These are phyloP conservation scores for Chlorella sp. DNA, from an alignment of 139 green algal genomes.

Conservation along the genomic window DNA sequence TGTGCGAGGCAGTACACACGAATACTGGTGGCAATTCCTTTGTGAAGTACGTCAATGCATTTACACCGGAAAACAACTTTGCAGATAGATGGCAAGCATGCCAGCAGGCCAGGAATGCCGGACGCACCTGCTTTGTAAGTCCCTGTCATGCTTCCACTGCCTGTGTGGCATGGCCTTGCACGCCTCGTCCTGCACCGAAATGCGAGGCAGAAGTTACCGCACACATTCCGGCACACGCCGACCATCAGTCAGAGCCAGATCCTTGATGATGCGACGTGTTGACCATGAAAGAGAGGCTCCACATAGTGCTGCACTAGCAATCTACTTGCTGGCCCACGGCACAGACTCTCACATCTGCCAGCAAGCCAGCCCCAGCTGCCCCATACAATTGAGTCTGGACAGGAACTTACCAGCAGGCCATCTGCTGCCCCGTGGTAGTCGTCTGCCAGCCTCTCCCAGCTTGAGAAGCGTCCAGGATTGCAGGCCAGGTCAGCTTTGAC, in stretches of 20 bases:
- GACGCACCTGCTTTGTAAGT: neutral
- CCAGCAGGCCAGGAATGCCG: neutral
- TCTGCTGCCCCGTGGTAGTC: conserved; percentile 9
- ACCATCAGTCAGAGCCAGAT: neutral
- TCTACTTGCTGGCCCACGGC: neutral
- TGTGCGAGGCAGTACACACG: neutral
- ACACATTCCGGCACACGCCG: neutral
- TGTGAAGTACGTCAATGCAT: neutral
- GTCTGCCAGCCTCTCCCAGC: conserved; percentile 15
- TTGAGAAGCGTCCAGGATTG: neutral
- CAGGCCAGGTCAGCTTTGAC: neutral
- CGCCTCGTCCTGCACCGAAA: neutral
- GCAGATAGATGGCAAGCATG: neutral
- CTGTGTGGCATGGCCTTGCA: neutral
- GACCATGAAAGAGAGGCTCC: neutral
- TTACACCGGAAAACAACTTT: neutral
- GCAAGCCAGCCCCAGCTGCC: no score
- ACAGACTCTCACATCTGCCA: no score
- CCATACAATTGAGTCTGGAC: neutral
- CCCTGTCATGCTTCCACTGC: conserved; percentile 3
- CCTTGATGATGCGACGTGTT: neutral
- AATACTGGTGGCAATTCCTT: no score
- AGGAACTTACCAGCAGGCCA: neutral
- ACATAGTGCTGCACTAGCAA: neutral
- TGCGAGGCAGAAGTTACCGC: neutral